Conservation (phyloP, 495 filamentous ascomycete species). For the Staphylotrichum longicolle region DNA sequence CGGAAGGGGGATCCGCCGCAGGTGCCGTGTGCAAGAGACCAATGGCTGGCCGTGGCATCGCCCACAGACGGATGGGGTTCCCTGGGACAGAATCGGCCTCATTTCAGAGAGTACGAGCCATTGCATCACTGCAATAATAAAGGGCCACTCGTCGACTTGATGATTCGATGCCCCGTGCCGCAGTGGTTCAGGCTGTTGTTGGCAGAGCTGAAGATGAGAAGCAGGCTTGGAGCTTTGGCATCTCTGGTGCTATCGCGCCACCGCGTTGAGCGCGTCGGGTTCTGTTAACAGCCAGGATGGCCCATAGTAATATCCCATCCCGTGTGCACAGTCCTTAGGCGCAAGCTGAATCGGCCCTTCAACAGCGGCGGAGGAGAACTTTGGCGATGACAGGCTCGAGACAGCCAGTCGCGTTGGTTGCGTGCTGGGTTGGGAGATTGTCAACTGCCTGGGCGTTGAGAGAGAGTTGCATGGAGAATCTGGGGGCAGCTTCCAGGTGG, state of each 20-base stretch:
- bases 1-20: constrained; percentile 19
- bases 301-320: constrained; percentile 26
- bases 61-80: no score
- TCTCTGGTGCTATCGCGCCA: no score
- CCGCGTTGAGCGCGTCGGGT: neutral
- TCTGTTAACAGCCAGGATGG: constrained; percentile 21
- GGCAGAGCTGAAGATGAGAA: no score
- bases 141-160: no score
- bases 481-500: no score
- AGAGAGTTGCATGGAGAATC: neutral
- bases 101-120: no score
- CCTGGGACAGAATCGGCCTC: no score
- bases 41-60: neutral
- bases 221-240: no score
- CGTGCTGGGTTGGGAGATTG: neutral
- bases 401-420: neutral
- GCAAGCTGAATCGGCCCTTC: constrained; percentile 21
- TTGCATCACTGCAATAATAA: no score
- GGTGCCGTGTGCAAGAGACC: constrained; percentile 17
- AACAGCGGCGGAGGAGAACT: constrained; percentile 1
- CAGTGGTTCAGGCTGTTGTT: no score
- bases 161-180: no score
- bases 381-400: constrained; percentile 9
- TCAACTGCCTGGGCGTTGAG: neutral
- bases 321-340: constrained; percentile 33